Evolutionary conservation across 352 stramenopile species (phyloP), one percentile per base, ranked within the genome.

Genomic region (Thalassiosira livingstoniorum): DNA sequence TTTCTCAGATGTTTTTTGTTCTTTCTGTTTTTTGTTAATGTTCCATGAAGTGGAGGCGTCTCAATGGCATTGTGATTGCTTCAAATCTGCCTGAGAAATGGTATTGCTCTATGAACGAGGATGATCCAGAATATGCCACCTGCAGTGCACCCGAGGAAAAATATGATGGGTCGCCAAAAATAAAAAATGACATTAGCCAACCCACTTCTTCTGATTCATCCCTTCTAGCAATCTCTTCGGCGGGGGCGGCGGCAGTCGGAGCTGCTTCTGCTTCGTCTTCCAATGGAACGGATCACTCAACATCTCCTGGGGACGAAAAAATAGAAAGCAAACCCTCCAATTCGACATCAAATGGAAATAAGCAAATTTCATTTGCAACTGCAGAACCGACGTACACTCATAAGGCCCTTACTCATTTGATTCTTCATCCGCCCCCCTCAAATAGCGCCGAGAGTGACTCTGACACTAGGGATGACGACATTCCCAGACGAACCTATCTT

Each of bases 51-150:
- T 94, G 90, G 90, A 87, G 90, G 62, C 83, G 90, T 51, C 85
- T 94, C 37, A 81, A 88, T 23, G 90, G 90, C 29, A 85, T 94
- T 21, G 87, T 94, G 10, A 88, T 93, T 74, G 85, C 89, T 53
- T 75, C 81, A n/a, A 93, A 94, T 62, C 85, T 94, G 18, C 90
- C 90, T 25, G 82, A 84, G 4, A 90, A 88, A 63, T 94, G 90
- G 88, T 94, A 87, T 57, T 94, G 88, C 58, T 85, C 71, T 51
- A 93, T 94, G 90, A 94, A 94, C 66, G 91, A 90, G 55, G 93
- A 91, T 62, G 90, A 94, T 68, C 90, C 90, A 15, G 87, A 94
- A 62, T 83, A 88, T n/a, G 65, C 88, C 18, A 70, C 78, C 31
- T 94, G 90, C 57, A 88, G 73, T 35, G 86, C 90, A 25, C 88